Evolutionary conservation across 306 rosid genomes (phyloP).

Genomic region (Cicer bijugum): DNA sequence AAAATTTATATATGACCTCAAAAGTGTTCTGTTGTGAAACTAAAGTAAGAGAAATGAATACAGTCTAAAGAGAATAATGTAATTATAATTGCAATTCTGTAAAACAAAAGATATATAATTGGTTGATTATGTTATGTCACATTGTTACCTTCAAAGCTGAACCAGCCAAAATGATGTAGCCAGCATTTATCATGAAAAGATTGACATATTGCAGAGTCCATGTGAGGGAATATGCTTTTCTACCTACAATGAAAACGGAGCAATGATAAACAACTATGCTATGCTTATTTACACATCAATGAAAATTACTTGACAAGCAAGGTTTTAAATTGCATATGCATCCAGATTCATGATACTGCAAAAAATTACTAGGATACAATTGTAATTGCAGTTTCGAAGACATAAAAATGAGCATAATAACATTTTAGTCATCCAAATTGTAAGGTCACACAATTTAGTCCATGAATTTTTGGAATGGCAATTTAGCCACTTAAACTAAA

Average conservation of each 20-base stretch:
- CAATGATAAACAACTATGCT: background rate
- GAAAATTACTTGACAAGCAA: background rate
- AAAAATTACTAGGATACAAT: background rate
- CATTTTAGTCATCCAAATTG: background rate
- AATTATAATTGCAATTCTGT: background rate
- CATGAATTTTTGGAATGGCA: background rate
- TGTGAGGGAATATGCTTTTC: conserved; percentile 75
- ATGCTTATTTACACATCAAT: background rate
- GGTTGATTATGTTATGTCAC: background rate
- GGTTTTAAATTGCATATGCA: background rate
- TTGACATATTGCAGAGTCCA: conserved; percentile 90
- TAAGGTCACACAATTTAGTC: background rate
- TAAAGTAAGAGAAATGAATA: conserved; percentile 9
- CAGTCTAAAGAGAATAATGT: conserved; percentile 5
- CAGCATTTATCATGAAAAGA: conserved; percentile 94
- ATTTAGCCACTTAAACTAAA: background rate
- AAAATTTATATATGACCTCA: background rate
- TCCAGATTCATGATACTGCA: background rate
- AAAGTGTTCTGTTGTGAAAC: background rate
- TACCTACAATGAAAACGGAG: conserved; percentile 58
- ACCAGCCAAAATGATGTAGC: conserved; percentile 88
- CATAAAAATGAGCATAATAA: background rate
- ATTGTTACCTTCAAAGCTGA: conserved; percentile 78
- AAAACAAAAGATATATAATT: background rate
- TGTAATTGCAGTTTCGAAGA: background rate